Percentiles rank a stretch among this genome's conserved stretches.
These are phyloP conservation scores for Mortierella sp. DNA, from an alignment of 371 early-diverging fungal species.

Conservation along the genomic window DNA sequence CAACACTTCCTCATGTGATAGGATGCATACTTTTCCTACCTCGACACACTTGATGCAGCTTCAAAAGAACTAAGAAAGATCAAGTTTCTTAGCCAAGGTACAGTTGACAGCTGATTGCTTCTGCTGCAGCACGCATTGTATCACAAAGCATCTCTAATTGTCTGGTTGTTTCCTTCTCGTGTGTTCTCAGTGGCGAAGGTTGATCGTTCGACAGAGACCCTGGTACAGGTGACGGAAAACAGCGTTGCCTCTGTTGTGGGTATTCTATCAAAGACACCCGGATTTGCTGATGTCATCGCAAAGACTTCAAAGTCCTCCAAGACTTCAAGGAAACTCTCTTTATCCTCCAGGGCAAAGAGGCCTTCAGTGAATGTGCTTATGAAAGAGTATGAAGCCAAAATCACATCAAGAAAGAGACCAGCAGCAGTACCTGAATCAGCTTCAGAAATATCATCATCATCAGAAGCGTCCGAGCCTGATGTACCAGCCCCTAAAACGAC, in stretches of 20 bases:
- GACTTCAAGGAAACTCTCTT: no score
- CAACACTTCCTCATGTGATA: neutral
- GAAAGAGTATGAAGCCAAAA: no score
- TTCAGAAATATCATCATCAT: no score
- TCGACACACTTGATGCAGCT: constrained; percentile 22
- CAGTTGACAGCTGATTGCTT: no score
- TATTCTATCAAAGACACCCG: constrained; percentile 18
- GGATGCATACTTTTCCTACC: constrained; percentile 26
- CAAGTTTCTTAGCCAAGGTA: constrained; percentile 36
- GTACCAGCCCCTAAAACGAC: no score
- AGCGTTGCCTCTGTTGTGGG: constrained; percentile 16
- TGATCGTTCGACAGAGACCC: constrained; percentile 6
- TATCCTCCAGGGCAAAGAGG: no score
- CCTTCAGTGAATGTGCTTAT: no score
- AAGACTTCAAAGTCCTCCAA: no score
- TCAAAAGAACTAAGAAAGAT: constrained; percentile 23
- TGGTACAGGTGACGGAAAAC: constrained; percentile 6
- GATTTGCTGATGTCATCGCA: constrained; percentile 22
- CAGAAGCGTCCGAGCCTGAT: neutral
- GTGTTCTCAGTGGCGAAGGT: constrained; percentile 14
- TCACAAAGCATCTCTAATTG: neutral
- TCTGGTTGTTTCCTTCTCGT: neutral
- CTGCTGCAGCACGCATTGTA: no score
- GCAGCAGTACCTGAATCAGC: constrained; percentile 3
- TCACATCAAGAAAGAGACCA: constrained; percentile 1